These are phyloP conservation scores for Geosiphon pyriformis DNA, from an alignment of 192 early-diverging fungal species.

Conservation along the genomic window DNA sequence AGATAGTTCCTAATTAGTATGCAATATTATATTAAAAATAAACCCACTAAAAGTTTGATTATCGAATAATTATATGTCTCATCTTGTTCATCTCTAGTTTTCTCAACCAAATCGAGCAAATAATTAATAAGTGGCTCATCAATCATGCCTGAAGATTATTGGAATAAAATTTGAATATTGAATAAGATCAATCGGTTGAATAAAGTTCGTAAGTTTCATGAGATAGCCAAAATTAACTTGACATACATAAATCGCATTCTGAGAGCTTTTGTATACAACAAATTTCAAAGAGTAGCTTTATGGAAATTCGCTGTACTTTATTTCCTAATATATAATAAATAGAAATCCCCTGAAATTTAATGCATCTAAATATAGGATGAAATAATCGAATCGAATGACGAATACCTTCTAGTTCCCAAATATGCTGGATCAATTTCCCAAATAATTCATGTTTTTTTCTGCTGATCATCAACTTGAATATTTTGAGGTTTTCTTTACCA, in stretches of 20 bases:
- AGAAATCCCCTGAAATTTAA: neutral
- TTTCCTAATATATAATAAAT: constrained; percentile 5
- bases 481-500: constrained; percentile 39
- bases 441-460: constrained; percentile 30
- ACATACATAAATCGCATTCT: constrained; percentile 47
- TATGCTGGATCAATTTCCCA: constrained; percentile 45
- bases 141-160: constrained; percentile 36
- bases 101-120: constrained; percentile 55
- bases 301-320: constrained; percentile 37
- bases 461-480: constrained; percentile 38
- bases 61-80: constrained; percentile 50
- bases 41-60: constrained; percentile 42
- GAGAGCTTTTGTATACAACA: constrained; percentile 49
- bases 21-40: too few species aligned
- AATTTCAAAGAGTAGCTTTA: constrained; percentile 58
- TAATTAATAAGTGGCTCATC: constrained; percentile 42
- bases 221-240: neutral
- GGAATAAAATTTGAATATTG: neutral
- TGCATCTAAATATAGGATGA: neutral
- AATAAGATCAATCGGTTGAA: too few species aligned
- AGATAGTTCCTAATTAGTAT: too few species aligned
- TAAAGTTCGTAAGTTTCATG: too few species aligned
- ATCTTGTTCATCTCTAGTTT: constrained; percentile 46
- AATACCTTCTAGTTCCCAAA: constrained; percentile 30
- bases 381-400: constrained; percentile 2